Evolutionary conservation across 352 stramenopile species (phyloP), one percentile per base, ranked within the genome.

Genomic region (Phytopythium helicoides): DNA sequence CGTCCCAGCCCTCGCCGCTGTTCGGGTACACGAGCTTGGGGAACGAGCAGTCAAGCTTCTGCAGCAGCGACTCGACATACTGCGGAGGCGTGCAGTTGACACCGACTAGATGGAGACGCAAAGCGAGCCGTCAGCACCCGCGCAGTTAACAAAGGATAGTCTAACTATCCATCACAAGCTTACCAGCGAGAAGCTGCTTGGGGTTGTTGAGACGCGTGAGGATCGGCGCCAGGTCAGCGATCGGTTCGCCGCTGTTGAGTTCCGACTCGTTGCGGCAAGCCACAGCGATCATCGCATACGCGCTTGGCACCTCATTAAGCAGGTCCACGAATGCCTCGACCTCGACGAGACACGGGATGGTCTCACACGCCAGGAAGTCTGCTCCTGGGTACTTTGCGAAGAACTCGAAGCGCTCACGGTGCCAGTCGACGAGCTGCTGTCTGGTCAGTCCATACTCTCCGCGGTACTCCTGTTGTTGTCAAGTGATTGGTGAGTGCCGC

Each of bases 31-130:
- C 77, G 11, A 85, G 66, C 60, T 87, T 89, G 26, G 66, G 64
- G 55, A 70, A 83, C 2, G 48, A 22, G 28, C 58, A 71, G 47
- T 81, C 67, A 22, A 90, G 63, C 47, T 60, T 44, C 14, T 50
- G 64, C 47, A 96, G 50, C 51, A 89, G 56, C 46, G 62, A 74
- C 47, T 86, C 80, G 19, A 94, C 80, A 53, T 86, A 74, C 47
- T 81, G 68, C 22, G 87, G 87, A 18, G 81, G 66, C 9, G 80
- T 90, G 66, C 87, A 96, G 64, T 96, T 96, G 42, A 95, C 76
- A 6, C 87, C 87, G 38, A 95, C 71, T 22, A 62, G 7, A 47
- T 7, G 16, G n/a, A 47, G 16, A 47, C n/a, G 19, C 40, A 47
- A 19, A 50, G 6, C 8, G 41, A 33, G 28, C 28, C 9, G 28